Percentiles rank a stretch among this genome's conserved stretches.
phyloP scores from a whole-genome alignment of 2,329 filamentous ascomycete species.

The Penicillium verrucosum region DNA sequence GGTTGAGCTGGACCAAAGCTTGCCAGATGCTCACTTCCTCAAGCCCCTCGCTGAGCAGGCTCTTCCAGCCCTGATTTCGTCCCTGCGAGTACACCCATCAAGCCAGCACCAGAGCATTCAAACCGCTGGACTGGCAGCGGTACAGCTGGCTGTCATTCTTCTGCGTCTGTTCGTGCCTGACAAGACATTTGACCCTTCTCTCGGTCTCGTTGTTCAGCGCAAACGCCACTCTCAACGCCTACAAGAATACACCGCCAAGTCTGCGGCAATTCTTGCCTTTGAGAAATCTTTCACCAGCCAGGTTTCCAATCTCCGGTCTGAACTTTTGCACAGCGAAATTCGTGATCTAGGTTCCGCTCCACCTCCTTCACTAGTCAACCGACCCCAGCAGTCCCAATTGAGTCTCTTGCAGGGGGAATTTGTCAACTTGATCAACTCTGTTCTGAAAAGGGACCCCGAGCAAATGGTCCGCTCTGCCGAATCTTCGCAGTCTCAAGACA shows the following conservation, averaged over 20 bases:
- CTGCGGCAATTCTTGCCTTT: conserved; percentile 62
- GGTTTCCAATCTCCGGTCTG: conserved; percentile 62
- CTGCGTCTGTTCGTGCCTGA: conserved; percentile 82
- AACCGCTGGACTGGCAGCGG: conserved; percentile 63
- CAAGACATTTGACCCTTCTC: conserved; percentile 76
- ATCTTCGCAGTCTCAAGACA: conserved; percentile 25
- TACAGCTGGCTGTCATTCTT: conserved; percentile 69
- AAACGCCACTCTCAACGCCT: conserved; percentile 57
- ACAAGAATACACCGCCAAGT: conserved; percentile 53
- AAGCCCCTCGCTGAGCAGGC: conserved; percentile 29
- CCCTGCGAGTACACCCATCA: conserved; percentile 18
- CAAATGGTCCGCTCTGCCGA: conserved; percentile 23
- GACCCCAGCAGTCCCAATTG: conserved; percentile 67
- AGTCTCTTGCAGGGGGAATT: conserved; percentile 78
- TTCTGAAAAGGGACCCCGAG: conserved; percentile 47
- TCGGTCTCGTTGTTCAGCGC: conserved; percentile 61
- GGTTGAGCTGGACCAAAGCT: conserved; percentile 18
- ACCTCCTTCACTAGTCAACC: conserved; percentile 64
- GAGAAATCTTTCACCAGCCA: conserved; percentile 67
- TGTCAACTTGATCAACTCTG: conserved; percentile 66
- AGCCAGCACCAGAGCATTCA: conserved; percentile 24
- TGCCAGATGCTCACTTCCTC: conserved; percentile 38
- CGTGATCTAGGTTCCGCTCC: conserved; percentile 64
- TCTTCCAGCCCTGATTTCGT: conserved; percentile 28
- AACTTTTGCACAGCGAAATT: conserved; percentile 62